Base-by-base conservation (phyloP, 106 monocot genomes). In the Allium fistulosum region DNA sequence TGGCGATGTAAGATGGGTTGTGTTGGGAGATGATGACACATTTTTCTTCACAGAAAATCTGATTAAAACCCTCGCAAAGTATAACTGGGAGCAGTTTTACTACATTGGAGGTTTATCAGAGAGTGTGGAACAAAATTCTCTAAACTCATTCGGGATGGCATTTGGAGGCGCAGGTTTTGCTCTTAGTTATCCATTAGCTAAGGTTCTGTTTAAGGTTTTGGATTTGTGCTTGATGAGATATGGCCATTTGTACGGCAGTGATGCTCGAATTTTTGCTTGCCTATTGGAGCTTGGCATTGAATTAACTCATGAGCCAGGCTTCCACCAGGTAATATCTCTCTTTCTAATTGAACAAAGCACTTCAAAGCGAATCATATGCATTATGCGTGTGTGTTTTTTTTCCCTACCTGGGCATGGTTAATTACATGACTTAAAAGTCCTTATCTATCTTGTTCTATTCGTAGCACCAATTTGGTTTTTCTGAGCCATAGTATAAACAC, bases 1-100 rank as follows among this genome's bases (percentile, higher is more conserved):
- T 49, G 57, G 59, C 26, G 76, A 77, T 57, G 61, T 82, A 16
- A 63, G 80, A 61, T 96, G 95, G 95, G 57, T 96, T 60, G 91
- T 96, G 65, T 77, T 96, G 16, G 91, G 91, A 17, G 95, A 96
- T 45, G 95, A 96, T 66, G 95, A 96, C 66, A 96, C 95, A 7
- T 77, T 86, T 49, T 96, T 96, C 76, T 81, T 96, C 65, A 77
- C 74, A 17, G 80, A 84, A 11, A 95, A 91, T 63, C 79, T 95
- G 17, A 69, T 68, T 2, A 71, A 61, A 16, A 78, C 77, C 47
- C 71, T 95, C 26, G 74, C 67, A 49, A 88, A 78, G 76, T 85
- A 85, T 59, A 85, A 95, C 49, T 82, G 81, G 79, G 59, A 70
- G 57, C 65, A 74, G 58, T 83, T 74, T 80, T 74, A 79, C 67